Conservation (phyloP, 257 asterid species). For the Paraleonurus japonicus region DNA sequence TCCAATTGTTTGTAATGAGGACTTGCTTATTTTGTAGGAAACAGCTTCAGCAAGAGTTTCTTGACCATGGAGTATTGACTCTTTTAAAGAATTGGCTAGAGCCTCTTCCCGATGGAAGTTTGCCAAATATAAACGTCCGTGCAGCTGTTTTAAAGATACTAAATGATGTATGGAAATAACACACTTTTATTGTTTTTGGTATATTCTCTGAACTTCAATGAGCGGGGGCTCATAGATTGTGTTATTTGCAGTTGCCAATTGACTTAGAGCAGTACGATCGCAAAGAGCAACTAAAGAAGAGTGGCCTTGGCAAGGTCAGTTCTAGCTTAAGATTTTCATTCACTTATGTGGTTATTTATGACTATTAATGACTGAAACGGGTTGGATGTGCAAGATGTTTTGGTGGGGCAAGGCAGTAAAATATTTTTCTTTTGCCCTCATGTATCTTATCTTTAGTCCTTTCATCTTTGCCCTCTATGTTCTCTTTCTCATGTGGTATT, state of each 20-base stretch:
- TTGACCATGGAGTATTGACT: slow-evolving; percentile 87
- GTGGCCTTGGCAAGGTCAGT: slow-evolving; percentile 93
- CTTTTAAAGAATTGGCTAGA: slow-evolving; percentile 91
- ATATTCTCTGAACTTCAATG: not conserved
- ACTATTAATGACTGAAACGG: not conserved
- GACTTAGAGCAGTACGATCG: slow-evolving; percentile 82
- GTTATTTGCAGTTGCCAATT: slow-evolving; percentile 74
- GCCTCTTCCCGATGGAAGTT: slow-evolving; percentile 97
- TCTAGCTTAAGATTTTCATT: not conserved
- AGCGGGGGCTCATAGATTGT: slow-evolving; percentile 29
- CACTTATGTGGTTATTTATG: slow-evolving; percentile 1
- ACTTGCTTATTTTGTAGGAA: slow-evolving; percentile 52
- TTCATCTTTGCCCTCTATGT: not conserved
- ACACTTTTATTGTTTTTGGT: not conserved
- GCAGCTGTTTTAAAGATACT: slow-evolving; percentile 81
- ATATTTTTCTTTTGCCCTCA: not conserved
- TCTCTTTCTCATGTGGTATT: no score
- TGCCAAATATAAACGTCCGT: slow-evolving; percentile 85
- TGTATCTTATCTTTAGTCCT: not conserved
- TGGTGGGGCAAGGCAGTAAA: slow-evolving; percentile 1
- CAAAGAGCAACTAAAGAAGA: slow-evolving; percentile 78
- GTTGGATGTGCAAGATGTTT: not conserved
- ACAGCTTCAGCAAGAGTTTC: slow-evolving; percentile 89
- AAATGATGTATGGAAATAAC: slow-evolving; percentile 60
- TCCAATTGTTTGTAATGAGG: slow-evolving; percentile 13